Evolutionary conservation across 176 grass and related monocot species (phyloP), one percentile per base, ranked within the genome.

Genomic region (Paspalum vaginatum): DNA sequence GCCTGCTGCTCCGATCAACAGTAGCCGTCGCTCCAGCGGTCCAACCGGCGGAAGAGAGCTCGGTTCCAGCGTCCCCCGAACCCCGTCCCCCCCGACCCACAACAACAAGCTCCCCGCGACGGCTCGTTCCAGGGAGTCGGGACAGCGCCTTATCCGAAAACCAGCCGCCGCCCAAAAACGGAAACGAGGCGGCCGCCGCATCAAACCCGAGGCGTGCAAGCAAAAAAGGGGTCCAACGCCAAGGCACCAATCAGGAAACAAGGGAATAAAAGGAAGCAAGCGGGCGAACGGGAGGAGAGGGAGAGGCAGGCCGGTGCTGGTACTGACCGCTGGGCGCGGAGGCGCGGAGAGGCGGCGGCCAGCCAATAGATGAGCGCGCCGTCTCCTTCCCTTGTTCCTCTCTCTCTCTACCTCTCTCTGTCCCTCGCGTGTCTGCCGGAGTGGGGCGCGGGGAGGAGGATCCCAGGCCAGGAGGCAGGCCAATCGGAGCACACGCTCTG

Each of bases 291-390:
- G 10, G 32, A 9, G 11, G 21, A 26, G 60, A 20, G 46, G 61
- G 9, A 22, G 43, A 13, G 59, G n/a, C 42, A 53, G 13, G 60
- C 6, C 47, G 70, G n/a, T 61, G 25, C 37, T 17, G 59, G 9
- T 58, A 76, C 87, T 81, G 87, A 89, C 82, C 82, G 71, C 49
- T 83, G 79, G 74, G 56, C 38, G 70, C 5, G 57, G 64, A 59
- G 84, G 55, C 38, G 52, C 62, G 42, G 78, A 60, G 78, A 60
- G 50, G 79, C 61, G 49, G 69, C 87, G 65, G 78, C 87, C 87
- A 89, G 78, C 87, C 87, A 89, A 85, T 89, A 56, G 79, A 53
- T 17, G 9, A 16, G 38, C 50, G 48, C 61, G 77, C 42, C 61
- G 52, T 50, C 41, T 50, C 11, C 49, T 8, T 17, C 70, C 37